A percentile compares a stretch with the other conserved stretches of the same genome.
These are phyloP conservation scores for Colletotrichum trifolii DNA, from an alignment of 2,329 filamentous ascomycete species.

Conservation along the genomic window DNA sequence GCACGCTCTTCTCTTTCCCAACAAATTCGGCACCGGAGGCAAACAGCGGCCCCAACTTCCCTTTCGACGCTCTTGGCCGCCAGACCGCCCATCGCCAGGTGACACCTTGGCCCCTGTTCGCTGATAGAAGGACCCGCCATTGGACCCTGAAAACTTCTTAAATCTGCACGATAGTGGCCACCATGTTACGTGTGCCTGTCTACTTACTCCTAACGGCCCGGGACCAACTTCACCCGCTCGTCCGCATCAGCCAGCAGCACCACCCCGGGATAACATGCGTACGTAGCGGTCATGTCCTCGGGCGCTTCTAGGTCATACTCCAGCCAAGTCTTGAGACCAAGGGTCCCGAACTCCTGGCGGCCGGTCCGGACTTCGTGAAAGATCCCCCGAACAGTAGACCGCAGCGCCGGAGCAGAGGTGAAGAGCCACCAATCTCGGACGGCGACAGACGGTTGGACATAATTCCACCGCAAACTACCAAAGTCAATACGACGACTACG, in stretches of 20 bases:
- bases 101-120: conserved; percentile 25
- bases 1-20: conserved; percentile 19
- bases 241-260: neutral
- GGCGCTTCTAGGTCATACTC: too few species aligned
- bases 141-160: conserved; percentile 30
- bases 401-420: neutral
- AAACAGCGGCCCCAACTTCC: conserved; percentile 34
- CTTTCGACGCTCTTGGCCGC: conserved; percentile 35
- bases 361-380: too few species aligned
- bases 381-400: too few species aligned
- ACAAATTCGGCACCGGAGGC: conserved; percentile 34
- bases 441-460: too few species aligned
- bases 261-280: too few species aligned
- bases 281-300: too few species aligned
- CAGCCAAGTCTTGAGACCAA: too few species aligned
- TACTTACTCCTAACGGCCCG: conserved; percentile 2
- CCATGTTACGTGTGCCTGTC: conserved; percentile 1
- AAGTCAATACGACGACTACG: too few species aligned
- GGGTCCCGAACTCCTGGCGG: too few species aligned
- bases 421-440: too few species aligned
- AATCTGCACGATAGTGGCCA: conserved; percentile 32
- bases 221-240: conserved; percentile 2
- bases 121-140: conserved; percentile 19
- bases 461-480: too few species aligned
- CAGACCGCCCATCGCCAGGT: conserved; percentile 36